phyloP scores from a whole-genome alignment of 805 yeast species.

The Candida chauliodis region DNA sequence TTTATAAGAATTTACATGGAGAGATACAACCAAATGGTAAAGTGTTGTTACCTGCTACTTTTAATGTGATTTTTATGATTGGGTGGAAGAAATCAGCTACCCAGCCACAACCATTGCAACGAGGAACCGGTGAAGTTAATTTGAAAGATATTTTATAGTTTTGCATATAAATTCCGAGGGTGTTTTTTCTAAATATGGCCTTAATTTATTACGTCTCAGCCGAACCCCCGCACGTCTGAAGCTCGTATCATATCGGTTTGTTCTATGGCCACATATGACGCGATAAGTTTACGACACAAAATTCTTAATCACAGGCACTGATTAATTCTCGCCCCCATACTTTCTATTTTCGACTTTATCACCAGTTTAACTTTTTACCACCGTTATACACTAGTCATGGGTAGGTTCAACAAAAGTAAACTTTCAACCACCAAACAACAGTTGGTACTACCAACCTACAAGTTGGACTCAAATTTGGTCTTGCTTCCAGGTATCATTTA shows the following conservation, averaged over 20 bases:
- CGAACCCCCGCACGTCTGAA: no score
- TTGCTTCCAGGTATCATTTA: conserved; percentile 62
- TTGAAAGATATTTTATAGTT: conserved; percentile 56
- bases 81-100: conserved; percentile 78
- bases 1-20: conserved; percentile 69
- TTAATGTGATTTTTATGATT: conserved; percentile 74
- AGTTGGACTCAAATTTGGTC: conserved; percentile 42
- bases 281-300: no score
- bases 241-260: no score
- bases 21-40: conserved; percentile 46
- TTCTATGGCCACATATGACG: no score
- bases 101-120: conserved; percentile 68
- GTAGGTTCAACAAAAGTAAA: background rate
- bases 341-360: no score
- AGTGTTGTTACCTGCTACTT: conserved; percentile 71
- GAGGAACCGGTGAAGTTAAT: conserved; percentile 70
- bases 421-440: conserved; percentile 11
- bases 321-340: no score
- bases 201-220: no score
- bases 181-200: background rate
- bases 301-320: no score
- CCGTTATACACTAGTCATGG: no score
- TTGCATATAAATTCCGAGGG: background rate
- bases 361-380: no score
- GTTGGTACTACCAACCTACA: conserved; percentile 37